Base-by-base conservation (phyloP, 1,139 yeast species). In the Fermentozyma sake region DNA sequence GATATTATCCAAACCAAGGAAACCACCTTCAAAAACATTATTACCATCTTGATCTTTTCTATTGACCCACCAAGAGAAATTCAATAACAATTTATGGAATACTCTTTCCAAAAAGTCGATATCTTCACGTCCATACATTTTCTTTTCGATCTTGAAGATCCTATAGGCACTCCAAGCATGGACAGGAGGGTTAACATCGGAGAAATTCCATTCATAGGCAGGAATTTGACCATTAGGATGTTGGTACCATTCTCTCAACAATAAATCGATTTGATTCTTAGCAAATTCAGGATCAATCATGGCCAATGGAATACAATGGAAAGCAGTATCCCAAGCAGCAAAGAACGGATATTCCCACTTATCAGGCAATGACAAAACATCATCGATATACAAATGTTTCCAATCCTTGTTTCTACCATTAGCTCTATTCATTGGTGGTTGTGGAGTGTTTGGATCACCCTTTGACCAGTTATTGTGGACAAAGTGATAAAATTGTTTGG, bases 221-320 rank as follows among this genome's bases (percentile, higher is more conserved):
- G 97, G 97, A 40, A 87, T 79, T 58, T 89, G 96, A n/a, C 97
- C 97, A 53, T 89, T 89, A 24, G 97, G 96, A 56, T 91, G 96
- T 95, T 87, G 86, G 56, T 87, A 89, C 97, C 97, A 89, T 56
- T 89, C 97, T 48, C 96, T 72, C 20, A 95, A 82, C 52, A 89
- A 65, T 35, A 87, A 64, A 53, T 84, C 95, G 41, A 89, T 70
- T 58, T 89, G 96, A 46, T 77, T 79, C 55, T 89, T 89, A 24
- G 96, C 95, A 63, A 86, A 89, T 38, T 78, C 89, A 1, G 96
- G 96, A 55, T 89, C 97, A 48, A 89, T 75, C 91, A 89, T 85
- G 4, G 96, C 93, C 40, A 89, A 64, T 3, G 97, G 96, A 44
- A 89, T 76, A 50, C 96, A 85, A 56, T 89, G 97, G 75, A 89